Base-by-base conservation (phyloP, 371 early-diverging fungal species). In the Syncephalastrum monosporum region DNA sequence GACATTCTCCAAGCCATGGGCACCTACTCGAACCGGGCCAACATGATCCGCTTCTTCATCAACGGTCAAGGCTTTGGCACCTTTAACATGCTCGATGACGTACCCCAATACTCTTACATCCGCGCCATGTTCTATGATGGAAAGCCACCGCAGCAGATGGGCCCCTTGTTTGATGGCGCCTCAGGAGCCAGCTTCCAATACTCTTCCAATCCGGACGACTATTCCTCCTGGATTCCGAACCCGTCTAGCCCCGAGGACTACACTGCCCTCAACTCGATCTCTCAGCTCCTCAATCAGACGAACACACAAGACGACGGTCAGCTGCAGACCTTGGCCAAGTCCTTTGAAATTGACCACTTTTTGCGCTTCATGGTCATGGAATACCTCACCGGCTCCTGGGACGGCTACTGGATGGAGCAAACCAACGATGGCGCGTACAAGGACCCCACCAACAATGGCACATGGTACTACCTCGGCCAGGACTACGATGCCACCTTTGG, bases 401-500 rank as follows among this genome's bases (percentile, higher is more conserved):
- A 83, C 53, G 81, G 75, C 38, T 83, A 83, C 71, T 83, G 83
- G 83, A 73, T 73, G 70, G 48, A 27, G 21, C 81, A 79, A 60
- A 76, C 79, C 57, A 83, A 83, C 63, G 72, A 74, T 53, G 83
- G 78, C 65, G 77, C 80, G 13, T 83, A 79, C 62, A 72, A 75
- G 42, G 83, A 83, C 47, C 70, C 66, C 27, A 67, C 68, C 10
- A 57, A 67, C 17, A 69, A 74, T 61, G 71, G 65, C 55, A 64
- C 50, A 14, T 77, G 77, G 77, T 74, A 67, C 61, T 77, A 66
- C 61, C 51, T 77, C 10, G 72, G 62, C 10, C 83, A 83, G 65
- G 83, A 83, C 53, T 83, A 68, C 50, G 83, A 83, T 53, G 83
- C 72, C 17, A 81, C 83, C 47, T 83, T 83, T 56, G 83, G 83